Percentiles rank a stretch among this genome's conserved stretches.
Evolutionary conservation across 2,329 filamentous ascomycete species (phyloP).

Genomic region (Fusarium globosum): DNA sequence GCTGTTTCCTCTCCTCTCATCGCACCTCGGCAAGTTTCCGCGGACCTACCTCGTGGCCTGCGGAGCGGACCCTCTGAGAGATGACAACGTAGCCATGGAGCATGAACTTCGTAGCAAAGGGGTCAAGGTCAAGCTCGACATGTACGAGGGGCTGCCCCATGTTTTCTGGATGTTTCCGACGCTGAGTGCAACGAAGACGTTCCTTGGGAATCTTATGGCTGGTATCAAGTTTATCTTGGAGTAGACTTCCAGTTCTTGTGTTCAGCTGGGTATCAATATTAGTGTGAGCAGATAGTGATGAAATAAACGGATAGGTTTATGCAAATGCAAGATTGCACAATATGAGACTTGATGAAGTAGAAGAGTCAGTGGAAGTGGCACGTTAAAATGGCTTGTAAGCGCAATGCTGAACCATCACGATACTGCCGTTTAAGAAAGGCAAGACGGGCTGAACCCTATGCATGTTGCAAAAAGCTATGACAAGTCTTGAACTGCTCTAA

Average conservation of each 20-base stretch:
- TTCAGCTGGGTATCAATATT: fast-evolving
- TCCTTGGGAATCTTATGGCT: not conserved
- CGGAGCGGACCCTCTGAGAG: not conserved
- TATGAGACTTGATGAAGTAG: no score
- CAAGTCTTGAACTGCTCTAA: no score
- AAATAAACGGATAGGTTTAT: fast-evolving
- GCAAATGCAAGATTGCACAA: no score
- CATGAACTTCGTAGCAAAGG: not conserved
- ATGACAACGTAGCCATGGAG: not conserved
- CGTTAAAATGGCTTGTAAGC: fast-evolving
- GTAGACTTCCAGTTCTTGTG: fast-evolving
- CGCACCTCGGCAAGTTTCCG: not conserved
- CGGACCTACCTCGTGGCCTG: not conserved
- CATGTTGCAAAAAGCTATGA: fast-evolving
- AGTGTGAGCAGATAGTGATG: fast-evolving
- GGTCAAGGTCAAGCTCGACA: not conserved
- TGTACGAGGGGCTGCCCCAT: not conserved
- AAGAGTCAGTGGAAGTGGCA: no score
- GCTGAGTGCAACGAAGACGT: not conserved
- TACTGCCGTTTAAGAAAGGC: not conserved
- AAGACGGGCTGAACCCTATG: fast-evolving
- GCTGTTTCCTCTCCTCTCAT: not conserved
- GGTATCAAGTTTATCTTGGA: not conserved
- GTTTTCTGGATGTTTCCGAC: not conserved
- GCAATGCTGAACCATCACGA: fast-evolving